Percentiles rank a stretch among this genome's conserved stretches.
Evolutionary conservation across 768 basidiomycete species (phyloP).

Genomic region (Pisolithus sp.): DNA sequence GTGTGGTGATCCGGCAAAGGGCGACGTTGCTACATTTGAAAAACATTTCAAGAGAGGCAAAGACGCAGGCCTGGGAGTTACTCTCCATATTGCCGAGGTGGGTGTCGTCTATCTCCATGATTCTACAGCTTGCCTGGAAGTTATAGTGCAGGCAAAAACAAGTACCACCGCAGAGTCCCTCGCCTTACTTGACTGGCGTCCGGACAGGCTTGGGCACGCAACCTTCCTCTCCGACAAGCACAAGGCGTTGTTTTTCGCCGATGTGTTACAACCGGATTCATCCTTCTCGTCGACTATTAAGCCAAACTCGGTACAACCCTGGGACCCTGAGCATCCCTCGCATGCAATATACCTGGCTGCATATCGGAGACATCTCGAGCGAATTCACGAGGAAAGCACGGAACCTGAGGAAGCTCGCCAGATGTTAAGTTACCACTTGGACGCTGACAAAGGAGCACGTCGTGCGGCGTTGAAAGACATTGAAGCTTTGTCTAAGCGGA

Average conservation of each 20-base stretch:
- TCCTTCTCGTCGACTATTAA: conserved; percentile 2
- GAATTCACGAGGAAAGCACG: conserved; percentile 15
- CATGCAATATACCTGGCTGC: conserved; percentile 18
- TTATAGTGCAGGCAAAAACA: conserved; percentile 33
- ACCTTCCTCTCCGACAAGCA: conserved; percentile 68
- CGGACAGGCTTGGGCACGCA: conserved; percentile 72
- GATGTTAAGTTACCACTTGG: conserved; percentile 1
- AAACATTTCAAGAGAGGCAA: conserved; percentile 49
- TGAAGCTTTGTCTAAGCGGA: conserved; percentile 7
- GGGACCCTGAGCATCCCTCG: conserved; percentile 16
- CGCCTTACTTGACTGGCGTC: conserved; percentile 52
- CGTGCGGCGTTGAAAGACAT: conserved; percentile 19
- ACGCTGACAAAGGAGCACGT: conserved; percentile 14
- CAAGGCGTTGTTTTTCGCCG: conserved; percentile 43
- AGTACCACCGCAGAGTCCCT: conserved; percentile 55
- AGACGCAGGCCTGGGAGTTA: conserved; percentile 59
- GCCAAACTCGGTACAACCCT: conserved; percentile 12
- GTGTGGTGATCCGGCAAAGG: conserved; percentile 67
- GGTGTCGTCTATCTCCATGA: conserved; percentile 3
- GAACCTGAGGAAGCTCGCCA: conserved; percentile 6
- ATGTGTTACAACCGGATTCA: conserved; percentile 14
- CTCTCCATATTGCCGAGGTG: conserved; percentile 81
- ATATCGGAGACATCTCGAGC: conserved; percentile 17
- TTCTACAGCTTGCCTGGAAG: not conserved
- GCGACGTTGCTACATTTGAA: conserved; percentile 47